These are phyloP conservation scores for Abrus pulchellus DNA, from an alignment of 306 rosid species.

Conservation along the genomic window DNA sequence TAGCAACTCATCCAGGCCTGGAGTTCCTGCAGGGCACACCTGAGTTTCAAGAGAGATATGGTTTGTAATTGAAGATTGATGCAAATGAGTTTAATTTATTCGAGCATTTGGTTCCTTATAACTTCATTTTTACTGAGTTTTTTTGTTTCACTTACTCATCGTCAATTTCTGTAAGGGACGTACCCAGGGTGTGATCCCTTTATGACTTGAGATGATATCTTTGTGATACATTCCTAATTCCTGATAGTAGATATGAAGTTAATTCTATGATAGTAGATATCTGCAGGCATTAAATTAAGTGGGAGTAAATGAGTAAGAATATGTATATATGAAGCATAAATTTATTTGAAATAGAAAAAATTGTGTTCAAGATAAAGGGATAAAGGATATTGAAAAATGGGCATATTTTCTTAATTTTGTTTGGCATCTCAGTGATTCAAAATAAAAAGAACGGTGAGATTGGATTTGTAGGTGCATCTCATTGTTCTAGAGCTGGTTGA, in stretches of 20 bases:
- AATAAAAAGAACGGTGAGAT: neutral
- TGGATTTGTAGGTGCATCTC: conserved; percentile 30
- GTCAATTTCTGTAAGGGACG: conserved; percentile 25
- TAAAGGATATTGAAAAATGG: neutral
- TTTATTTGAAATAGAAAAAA: conserved; percentile 12
- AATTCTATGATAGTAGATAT: conserved; percentile 24
- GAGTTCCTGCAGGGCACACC: conserved; percentile 98
- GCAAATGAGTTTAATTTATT: conserved; percentile 41
- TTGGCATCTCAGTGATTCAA: conserved; percentile 18
- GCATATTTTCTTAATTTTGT: neutral
- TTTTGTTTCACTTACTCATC: conserved; percentile 17
- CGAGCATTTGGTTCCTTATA: conserved; percentile 25
- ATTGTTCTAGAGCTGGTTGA: conserved; percentile 17
- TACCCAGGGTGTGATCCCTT: neutral
- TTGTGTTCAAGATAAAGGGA: conserved; percentile 1
- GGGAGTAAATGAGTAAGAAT: neutral
- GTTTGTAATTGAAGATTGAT: conserved; percentile 63
- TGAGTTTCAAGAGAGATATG: conserved; percentile 99
- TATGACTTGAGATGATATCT: conserved; percentile 32
- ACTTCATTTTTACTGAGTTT: neutral
- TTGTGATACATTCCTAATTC: conserved; percentile 26
- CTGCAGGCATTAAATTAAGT: conserved; percentile 18
- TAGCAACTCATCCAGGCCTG: conserved; percentile 95
- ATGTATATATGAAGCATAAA: neutral
- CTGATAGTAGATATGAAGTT: conserved; percentile 1